A percentile compares a stretch with the other conserved stretches of the same genome.
Conservation (phyloP, 257 asterid genomes). For the Paraleonurus japonicus region DNA sequence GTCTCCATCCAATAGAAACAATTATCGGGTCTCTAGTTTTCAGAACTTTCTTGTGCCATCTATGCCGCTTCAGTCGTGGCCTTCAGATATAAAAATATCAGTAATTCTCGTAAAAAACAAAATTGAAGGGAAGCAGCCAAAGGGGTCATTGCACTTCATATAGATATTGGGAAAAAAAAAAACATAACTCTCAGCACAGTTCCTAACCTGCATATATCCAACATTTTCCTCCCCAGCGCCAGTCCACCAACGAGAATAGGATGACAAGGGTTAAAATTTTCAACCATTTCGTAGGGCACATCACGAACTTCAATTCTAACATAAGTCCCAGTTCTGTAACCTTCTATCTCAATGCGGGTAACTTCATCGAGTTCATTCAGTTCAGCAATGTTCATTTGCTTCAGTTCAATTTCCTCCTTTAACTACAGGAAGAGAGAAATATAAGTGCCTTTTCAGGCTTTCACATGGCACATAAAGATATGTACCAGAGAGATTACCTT, state of each 20-base stretch:
- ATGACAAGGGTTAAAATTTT: slow-evolving; percentile 86
- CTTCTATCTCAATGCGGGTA: slow-evolving; percentile 82
- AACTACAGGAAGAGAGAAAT: slow-evolving; percentile 44
- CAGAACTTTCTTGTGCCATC: slow-evolving; percentile 96
- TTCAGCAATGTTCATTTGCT: slow-evolving; percentile 78
- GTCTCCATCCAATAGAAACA: slow-evolving; percentile 98
- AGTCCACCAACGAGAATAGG: slow-evolving; percentile 95
- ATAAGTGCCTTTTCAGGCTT: slow-evolving; percentile 12
- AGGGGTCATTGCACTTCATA: background rate
- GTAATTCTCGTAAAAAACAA: background rate
- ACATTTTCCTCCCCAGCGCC: slow-evolving; percentile 83
- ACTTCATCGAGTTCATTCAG: slow-evolving; percentile 87
- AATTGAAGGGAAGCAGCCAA: background rate
- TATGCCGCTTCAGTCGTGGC: slow-evolving; percentile 84
- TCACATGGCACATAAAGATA: slow-evolving; percentile 7
- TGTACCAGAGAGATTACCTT: slow-evolving; percentile 53
- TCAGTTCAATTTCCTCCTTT: slow-evolving; percentile 86
- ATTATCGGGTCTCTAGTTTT: slow-evolving; percentile 97
- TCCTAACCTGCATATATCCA: slow-evolving; percentile 93
- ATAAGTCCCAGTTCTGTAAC: slow-evolving; percentile 86
- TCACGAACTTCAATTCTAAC: slow-evolving; percentile 82
- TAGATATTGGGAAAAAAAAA: background rate
- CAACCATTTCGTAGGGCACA: slow-evolving; percentile 95
- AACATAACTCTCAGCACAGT: background rate
- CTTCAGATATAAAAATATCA: slow-evolving; percentile 39